These are phyloP conservation scores for Rugiboletus extremiorientalis DNA, from an alignment of 1,284 basidiomycete genomes.

Conservation along the genomic window DNA sequence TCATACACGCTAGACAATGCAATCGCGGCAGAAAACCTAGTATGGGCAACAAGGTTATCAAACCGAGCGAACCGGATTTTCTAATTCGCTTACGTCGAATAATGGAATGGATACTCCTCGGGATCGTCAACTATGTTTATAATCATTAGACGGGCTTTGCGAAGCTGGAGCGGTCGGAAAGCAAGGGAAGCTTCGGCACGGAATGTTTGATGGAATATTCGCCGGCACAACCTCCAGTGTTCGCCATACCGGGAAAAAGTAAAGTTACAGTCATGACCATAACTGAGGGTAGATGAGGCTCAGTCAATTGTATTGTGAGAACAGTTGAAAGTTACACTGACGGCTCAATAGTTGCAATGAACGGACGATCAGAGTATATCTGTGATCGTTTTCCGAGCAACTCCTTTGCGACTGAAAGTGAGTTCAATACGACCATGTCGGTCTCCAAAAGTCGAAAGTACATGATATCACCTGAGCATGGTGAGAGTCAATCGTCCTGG, in stretches of 20 bases:
- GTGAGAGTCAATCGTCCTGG: background rate
- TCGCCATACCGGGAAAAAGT: background rate
- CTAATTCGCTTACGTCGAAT: conserved; percentile 3
- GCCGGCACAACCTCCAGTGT: conserved; percentile 2
- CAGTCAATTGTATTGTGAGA: background rate
- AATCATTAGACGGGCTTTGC: conserved; percentile 6
- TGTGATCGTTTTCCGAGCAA: conserved; percentile 17
- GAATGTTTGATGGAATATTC: conserved; percentile 9
- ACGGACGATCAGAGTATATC: conserved; percentile 18
- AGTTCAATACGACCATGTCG: conserved; percentile 14
- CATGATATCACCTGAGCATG: conserved; percentile 5
- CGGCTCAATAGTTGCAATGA: conserved; percentile 5
- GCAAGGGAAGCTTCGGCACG: background rate
- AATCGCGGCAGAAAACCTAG: conserved; percentile 14
- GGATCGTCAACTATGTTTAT: conserved; percentile 3
- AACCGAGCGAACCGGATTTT: background rate
- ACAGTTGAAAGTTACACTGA: background rate
- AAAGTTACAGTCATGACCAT: background rate
- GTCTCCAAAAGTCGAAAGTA: conserved; percentile 11
- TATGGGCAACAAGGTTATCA: background rate
- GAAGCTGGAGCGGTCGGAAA: conserved; percentile 10
- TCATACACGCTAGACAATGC: conserved; percentile 15
- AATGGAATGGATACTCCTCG: conserved; percentile 2
- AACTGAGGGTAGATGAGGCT: background rate
- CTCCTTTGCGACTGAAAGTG: background rate